Base-by-base conservation (phyloP, 345 rosid genomes). In the Citrus medica region DNA sequence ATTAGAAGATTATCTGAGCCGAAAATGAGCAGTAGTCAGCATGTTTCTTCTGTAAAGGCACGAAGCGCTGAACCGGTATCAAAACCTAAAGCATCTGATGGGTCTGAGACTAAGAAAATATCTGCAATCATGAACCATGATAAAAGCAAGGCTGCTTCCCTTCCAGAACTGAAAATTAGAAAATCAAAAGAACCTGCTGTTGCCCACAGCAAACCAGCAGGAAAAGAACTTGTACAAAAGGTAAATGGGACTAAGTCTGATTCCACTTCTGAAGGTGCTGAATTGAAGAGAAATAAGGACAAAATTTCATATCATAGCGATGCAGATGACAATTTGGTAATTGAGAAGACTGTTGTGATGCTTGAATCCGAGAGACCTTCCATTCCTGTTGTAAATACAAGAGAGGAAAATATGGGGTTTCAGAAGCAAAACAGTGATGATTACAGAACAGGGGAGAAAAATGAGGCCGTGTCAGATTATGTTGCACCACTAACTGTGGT, bases 1-100 rank as follows among this genome's bases (percentile, higher is more conserved):
- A 89, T 88, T 79, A 90, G 98, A 86, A 85, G 98, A 77, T 85
- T 93, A 74, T 95, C 98, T 48, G 97, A 95, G 81, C 95, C 97
- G 21, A 92, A 89, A 84, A 72, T 82, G 61, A 82, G 79, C 77
- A 82, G 81, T 78, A 84, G 86, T 71, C 77, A 81, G 59, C 79
- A 53, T 78, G 79, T 76, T 70, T 79, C 92, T 83, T 82, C 90
- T 30, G 87, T 82, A 76, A 89, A 85, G 86, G 71, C 91, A 75
- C 88, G 71, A 56, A 86, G 83, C 55, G 73, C 82, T 42, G 87
- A 82, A 78, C 81, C 78, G 63, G 74, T 83, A 68, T 74, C 87
- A 80, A 91, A 82, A 78, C 71, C 79, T 73, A 93, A 87, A 73
- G 76, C 79, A 74, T 71, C 89, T 59, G 77, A 79, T 83, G 89